Evolutionary conservation across 116 monocot species (phyloP), one percentile per base, ranked within the genome.

Genomic region (Dioscorea cayenensis): DNA sequence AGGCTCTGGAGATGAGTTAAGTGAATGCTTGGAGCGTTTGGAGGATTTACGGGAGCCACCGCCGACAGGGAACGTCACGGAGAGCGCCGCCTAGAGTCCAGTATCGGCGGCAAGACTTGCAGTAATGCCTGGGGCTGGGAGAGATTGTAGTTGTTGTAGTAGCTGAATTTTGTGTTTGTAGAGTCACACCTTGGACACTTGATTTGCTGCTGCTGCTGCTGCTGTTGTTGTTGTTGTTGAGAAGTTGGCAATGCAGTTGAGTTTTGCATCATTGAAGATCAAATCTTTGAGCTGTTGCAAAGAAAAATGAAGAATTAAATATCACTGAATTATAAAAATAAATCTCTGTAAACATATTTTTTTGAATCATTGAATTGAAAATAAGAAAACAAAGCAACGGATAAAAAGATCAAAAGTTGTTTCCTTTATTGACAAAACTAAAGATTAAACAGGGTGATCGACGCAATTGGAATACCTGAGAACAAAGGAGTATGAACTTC

Each of bases 111-210:
- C 90, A 90, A 2, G 79, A 69, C 73, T 77, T 85, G 85, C 90
- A 90, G 72, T 79, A 81, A 75, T 90, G 72, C 21, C 86, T n/a
- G 83, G 7, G 90, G 90, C 81, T 90, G 90, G 11, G 79, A 50
- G 25, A 74, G 80, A 75, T 84, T 90, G 86, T 90, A 90, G 80
- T 88, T 88, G 82, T 92, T 92, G 82, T 86, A 89, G 82, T 89
- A 89, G 80, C 92, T 86, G 78, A 89, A 89, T 76, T 92, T 92
- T 71, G 89, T 92, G 82, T 92, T 85, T 16, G 73, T 73, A 8
- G 91, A 91, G 63, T 87, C 78, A 69, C 91, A 91, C 66, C 91
- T 69, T 3, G 90, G 90, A 68, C 90, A 90, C 48, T 51, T 77
- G 36, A 82, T 72, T 29, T 51, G 32, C 36, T 64, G 59, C 29